Evolutionary conservation across 179 eudicot genomes (phyloP).

Genomic region (Spergularia azorica): DNA sequence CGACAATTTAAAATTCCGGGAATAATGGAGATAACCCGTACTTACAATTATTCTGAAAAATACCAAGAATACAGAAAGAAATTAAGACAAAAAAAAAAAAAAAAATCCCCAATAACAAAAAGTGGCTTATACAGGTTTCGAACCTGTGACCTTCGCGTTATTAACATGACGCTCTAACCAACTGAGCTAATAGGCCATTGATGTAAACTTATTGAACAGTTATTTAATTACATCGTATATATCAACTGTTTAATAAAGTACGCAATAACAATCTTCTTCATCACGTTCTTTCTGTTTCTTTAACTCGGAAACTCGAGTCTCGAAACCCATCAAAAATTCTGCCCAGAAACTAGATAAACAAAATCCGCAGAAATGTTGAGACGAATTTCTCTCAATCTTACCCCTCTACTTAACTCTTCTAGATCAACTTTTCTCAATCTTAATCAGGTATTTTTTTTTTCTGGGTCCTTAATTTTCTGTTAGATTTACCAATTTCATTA

Average conservation of each 20-base stretch:
- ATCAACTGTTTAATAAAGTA: too few species aligned
- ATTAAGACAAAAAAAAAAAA: too few species aligned
- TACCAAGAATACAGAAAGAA: too few species aligned
- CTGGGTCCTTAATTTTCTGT: not conserved
- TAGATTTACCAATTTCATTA: not conserved
- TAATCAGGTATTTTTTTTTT: conserved; percentile 20
- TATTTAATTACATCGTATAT: too few species aligned
- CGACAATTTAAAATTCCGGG: too few species aligned
- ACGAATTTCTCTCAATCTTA: conserved; percentile 26
- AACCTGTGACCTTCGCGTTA: conserved; percentile 94
- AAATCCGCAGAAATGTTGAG: conserved; percentile 19
- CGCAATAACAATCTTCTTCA: too few species aligned
- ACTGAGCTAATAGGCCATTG: conserved; percentile 79
- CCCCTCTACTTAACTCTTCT: conserved; percentile 16
- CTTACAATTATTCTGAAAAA: too few species aligned
- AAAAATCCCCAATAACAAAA: not conserved
- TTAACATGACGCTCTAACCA: conserved; percentile 93
- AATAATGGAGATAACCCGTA: too few species aligned
- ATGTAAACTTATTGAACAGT: too few species aligned
- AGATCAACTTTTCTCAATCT: conserved; percentile 12
- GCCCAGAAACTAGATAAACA: not conserved
- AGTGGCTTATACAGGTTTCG: conserved; percentile 88
- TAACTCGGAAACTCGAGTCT: too few species aligned
- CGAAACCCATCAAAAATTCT: not conserved
- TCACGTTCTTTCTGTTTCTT: too few species aligned